Percentiles rank a stretch among this genome's conserved stretches.
Conservation (phyloP, 768 basidiomycete genomes). For the Amanita polypyramis region DNA sequence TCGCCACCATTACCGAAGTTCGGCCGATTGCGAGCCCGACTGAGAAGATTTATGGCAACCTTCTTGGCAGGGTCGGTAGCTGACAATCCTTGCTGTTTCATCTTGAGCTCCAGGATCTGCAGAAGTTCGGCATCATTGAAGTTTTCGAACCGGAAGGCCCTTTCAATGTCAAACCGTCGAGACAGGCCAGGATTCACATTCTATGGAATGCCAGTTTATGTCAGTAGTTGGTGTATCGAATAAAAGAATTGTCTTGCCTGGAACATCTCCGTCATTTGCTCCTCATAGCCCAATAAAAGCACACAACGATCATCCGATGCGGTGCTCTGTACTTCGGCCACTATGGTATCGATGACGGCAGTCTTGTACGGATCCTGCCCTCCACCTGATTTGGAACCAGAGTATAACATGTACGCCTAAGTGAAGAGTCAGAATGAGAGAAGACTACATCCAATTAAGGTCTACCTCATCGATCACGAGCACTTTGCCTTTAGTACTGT, state of each 20-base stretch:
- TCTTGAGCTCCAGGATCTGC: conserved; percentile 42
- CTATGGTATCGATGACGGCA: conserved; percentile 64
- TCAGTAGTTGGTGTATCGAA: neutral
- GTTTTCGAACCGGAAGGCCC: conserved; percentile 61
- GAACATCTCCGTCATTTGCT: conserved; percentile 67
- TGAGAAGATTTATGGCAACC: conserved; percentile 41
- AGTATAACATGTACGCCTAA: conserved; percentile 64
- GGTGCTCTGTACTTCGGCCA: conserved; percentile 60
- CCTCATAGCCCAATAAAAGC: conserved; percentile 52
- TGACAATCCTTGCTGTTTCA: conserved; percentile 43
- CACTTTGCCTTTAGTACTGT: conserved; percentile 51
- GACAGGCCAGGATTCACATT: conserved; percentile 61
- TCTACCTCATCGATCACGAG: conserved; percentile 60
- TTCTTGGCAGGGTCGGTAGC: conserved; percentile 48
- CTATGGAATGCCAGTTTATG: conserved; percentile 19
- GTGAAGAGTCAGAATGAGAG: neutral
- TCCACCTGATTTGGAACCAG: conserved; percentile 25
- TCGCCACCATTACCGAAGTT: conserved; percentile 61
- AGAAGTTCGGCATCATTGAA: conserved; percentile 44
- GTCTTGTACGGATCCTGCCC: conserved; percentile 45
- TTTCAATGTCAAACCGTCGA: conserved; percentile 58
- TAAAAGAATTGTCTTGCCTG: conserved; percentile 30
- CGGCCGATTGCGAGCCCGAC: conserved; percentile 32
- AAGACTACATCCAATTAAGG: neutral
- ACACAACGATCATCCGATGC: conserved; percentile 66